phyloP scores from a whole-genome alignment of 352 stramenopile genomes.

The Phytophthora hibernalis region DNA sequence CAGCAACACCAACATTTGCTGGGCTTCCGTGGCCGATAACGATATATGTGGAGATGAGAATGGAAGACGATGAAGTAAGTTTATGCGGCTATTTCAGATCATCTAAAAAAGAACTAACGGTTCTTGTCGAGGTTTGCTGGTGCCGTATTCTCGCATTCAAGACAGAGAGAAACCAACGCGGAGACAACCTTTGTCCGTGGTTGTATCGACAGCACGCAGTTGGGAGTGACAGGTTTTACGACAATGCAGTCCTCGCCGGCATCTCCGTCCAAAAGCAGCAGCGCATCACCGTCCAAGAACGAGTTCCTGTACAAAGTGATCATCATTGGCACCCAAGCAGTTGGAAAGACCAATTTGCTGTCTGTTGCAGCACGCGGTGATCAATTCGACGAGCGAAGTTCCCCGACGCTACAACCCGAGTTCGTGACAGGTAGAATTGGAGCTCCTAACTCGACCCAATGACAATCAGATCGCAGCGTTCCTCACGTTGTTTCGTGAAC shows the following conservation, averaged over 20 bases:
- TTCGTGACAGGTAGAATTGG: constrained; percentile 58
- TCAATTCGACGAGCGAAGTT: constrained; percentile 64
- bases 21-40: too few species aligned
- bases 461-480: not conserved
- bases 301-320: constrained; percentile 73
- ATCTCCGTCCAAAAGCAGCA: constrained; percentile 37
- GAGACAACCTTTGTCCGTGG: not conserved
- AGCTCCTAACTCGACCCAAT: not conserved
- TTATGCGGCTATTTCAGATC: not conserved
- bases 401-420: constrained; percentile 62
- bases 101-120: not conserved
- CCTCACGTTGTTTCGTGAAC: not conserved
- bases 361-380: constrained; percentile 59
- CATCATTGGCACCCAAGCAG: constrained; percentile 62
- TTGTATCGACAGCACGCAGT: not conserved
- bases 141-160: not conserved
- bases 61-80: not conserved
- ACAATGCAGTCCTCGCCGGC: constrained; percentile 21
- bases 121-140: not conserved
- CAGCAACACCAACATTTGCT: too few species aligned
- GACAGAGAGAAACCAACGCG: not conserved
- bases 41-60: not conserved
- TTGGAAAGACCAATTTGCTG: constrained; percentile 76
- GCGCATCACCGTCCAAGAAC: constrained; percentile 46
- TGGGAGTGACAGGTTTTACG: not conserved